phyloP scores from a whole-genome alignment of 139 green algal genomes.

The Mesostigma viride region DNA sequence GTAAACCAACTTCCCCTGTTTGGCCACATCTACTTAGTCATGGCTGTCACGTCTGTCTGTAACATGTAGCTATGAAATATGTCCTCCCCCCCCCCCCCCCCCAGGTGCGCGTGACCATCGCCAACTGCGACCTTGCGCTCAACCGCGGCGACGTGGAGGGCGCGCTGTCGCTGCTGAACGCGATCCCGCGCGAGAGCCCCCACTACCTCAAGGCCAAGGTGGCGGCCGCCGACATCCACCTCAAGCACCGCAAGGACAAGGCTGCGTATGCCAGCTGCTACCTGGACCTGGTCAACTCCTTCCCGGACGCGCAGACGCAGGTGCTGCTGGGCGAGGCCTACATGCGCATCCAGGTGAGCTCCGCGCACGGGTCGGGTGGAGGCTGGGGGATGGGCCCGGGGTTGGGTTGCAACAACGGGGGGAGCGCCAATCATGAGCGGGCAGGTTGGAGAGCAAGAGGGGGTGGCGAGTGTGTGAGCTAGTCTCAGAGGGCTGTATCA shows the following conservation, averaged over 20 bases:
- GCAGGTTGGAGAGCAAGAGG: no score
- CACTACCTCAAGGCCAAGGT: conserved; percentile 47
- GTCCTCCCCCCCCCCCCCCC: no score
- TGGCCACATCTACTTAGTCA: no score
- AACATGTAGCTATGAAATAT: no score
- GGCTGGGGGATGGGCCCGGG: no score
- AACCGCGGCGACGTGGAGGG: conserved; percentile 42
- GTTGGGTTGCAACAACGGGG: no score
- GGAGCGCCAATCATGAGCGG: no score
- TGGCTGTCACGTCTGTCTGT: no score
- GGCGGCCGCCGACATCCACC: conserved; percentile 58
- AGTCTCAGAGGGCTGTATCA: no score
- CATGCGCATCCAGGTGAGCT: conserved; percentile 60
- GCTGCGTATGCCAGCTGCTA: conserved; percentile 51
- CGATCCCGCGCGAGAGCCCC: conserved; percentile 29
- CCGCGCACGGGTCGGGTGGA: no score
- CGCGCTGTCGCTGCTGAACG: conserved; percentile 44
- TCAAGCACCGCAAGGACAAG: conserved; percentile 51
- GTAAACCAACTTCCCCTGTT: no score
- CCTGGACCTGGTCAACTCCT: conserved; percentile 40
- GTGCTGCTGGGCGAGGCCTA: conserved; percentile 62
- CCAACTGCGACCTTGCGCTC: conserved; percentile 52
- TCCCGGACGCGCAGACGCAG: conserved; percentile 8
- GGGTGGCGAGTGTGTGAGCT: no score
- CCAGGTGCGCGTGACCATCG: conserved; percentile 42